Percentiles rank a stretch among this genome's conserved stretches.
These are phyloP conservation scores for Hypomontagnella submonticulosa DNA, from an alignment of 495 filamentous ascomycete genomes.

Conservation along the genomic window DNA sequence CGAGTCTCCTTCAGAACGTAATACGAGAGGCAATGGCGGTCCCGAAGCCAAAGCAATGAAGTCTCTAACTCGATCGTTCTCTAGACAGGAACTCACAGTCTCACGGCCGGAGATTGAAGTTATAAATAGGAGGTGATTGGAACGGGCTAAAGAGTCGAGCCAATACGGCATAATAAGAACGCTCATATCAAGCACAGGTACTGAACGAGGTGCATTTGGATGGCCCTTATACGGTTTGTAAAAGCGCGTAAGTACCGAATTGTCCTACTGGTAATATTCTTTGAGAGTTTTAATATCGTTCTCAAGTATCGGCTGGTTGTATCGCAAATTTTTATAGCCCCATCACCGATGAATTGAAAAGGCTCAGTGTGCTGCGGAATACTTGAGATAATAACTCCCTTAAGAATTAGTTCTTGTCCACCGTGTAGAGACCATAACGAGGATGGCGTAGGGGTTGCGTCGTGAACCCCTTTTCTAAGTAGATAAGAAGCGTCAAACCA, in stretches of 20 bases:
- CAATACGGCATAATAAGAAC: conserved; percentile 1
- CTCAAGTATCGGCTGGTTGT: not conserved
- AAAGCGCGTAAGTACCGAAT: conserved; percentile 12
- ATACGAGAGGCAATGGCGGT: conserved; percentile 9
- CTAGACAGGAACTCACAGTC: conserved; percentile 5
- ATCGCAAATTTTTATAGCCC: conserved; percentile 5
- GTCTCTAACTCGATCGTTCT: conserved; percentile 1
- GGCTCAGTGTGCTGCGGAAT: conserved; percentile 2
- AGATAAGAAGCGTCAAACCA: conserved; percentile 14
- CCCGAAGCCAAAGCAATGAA: conserved; percentile 10
- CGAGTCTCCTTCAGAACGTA: conserved; percentile 9
- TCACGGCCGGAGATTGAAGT: not conserved
- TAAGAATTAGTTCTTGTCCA: conserved; percentile 5
- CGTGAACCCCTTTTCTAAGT: conserved; percentile 7
- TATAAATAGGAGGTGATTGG: conserved; percentile 2
- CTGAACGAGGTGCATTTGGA: not conserved
- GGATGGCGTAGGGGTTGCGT: conserved; percentile 2
- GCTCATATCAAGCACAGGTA: not conserved
- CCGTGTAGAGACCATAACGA: not conserved
- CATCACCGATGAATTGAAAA: conserved; percentile 13
- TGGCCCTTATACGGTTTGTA: not conserved
- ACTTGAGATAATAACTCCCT: conserved; percentile 9
- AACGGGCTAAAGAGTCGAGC: conserved; percentile 5
- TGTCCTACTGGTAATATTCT: conserved; percentile 1
- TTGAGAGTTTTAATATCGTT: not conserved